Conservation (phyloP, 768 basidiomycete species). For the Mycena alexandri region DNA sequence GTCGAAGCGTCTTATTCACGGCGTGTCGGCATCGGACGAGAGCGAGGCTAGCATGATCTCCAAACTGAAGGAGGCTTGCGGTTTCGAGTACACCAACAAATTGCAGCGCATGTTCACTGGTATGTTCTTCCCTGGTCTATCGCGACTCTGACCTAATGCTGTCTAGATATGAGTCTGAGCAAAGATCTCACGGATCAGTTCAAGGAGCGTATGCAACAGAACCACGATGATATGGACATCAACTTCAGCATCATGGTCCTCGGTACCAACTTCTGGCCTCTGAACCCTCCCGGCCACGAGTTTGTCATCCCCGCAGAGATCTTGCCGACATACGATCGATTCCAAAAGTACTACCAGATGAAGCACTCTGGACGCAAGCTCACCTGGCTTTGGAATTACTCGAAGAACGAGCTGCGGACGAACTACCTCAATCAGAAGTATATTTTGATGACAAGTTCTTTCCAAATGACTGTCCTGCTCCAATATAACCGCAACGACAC, state of each 20-base stretch:
- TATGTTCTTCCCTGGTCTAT: constrained; percentile 46
- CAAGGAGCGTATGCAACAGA: constrained; percentile 92
- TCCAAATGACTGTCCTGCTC: constrained; percentile 94
- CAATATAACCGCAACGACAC: constrained; percentile 96
- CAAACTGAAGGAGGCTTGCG: constrained; percentile 96
- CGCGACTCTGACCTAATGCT: not conserved
- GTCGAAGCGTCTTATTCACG: constrained; percentile 92
- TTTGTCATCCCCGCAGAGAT: constrained; percentile 93
- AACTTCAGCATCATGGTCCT: constrained; percentile 95
- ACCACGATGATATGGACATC: constrained; percentile 88
- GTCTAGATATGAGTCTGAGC: constrained; percentile 90
- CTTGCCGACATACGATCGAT: constrained; percentile 88
- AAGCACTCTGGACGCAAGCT: constrained; percentile 96
- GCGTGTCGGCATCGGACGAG: constrained; percentile 94
- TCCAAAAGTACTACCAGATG: constrained; percentile 92
- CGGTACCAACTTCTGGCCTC: constrained; percentile 96
- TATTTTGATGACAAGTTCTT: constrained; percentile 94
- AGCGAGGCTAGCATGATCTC: constrained; percentile 98
- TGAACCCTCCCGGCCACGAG: constrained; percentile 85
- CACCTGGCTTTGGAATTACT: constrained; percentile 99
- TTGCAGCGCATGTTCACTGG: constrained; percentile 97
- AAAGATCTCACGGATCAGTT: constrained; percentile 96
- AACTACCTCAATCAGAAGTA: constrained; percentile 96
- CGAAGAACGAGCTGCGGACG: constrained; percentile 95
- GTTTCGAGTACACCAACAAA: constrained; percentile 97